Evolutionary conservation across 441 rosid species (phyloP), one percentile per base, ranked within the genome.

Genomic region (Erodium chrysanthum): DNA sequence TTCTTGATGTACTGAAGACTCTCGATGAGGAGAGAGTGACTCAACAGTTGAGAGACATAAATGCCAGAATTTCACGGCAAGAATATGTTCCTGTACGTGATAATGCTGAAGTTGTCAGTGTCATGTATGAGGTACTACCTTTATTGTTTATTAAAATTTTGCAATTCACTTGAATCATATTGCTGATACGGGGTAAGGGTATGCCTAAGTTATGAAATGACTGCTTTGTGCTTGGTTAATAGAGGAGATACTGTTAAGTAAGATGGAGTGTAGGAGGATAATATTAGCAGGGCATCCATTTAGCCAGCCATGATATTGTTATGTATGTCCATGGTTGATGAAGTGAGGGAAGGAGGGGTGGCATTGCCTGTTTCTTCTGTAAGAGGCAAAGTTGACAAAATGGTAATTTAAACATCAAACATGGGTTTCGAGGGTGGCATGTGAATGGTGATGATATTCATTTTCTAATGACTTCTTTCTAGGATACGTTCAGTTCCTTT

Each of bases 1-100:
- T 95, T 58, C 96, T 95, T 62, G 79, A 71, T 11, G 97, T 92
- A 40, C 63, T 95, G 78, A 80, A 71, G n/a, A 75, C 76, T 65
- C 89, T 95, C 76, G 98, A 92, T 54, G 94, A 90, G 81, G 97
- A 92, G 69, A 86, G 99, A 82, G 81, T 95, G 75, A 84, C 89
- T 73, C 80, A 17, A 14, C 91, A 88, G 69, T 82, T 95, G 85
- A 87, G 75, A 71, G 90, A 85, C 77, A 79, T 92, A 15, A 92
- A 95, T 71, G 75, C 68, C 52, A 88, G 79, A 72, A 66, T 95
- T 54, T 84, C 74, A 56, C 73, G 56, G 68, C 73, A 84, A 56
- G 81, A 82, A 46, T 91, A 88, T 80, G 88, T 88, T 82, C 98
- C 89, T 15, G 76, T 74, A 56, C 78, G 70, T 71, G 93, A 88